Base-by-base conservation (phyloP, 163 green algal species). In the Scenedesmus sp. region DNA sequence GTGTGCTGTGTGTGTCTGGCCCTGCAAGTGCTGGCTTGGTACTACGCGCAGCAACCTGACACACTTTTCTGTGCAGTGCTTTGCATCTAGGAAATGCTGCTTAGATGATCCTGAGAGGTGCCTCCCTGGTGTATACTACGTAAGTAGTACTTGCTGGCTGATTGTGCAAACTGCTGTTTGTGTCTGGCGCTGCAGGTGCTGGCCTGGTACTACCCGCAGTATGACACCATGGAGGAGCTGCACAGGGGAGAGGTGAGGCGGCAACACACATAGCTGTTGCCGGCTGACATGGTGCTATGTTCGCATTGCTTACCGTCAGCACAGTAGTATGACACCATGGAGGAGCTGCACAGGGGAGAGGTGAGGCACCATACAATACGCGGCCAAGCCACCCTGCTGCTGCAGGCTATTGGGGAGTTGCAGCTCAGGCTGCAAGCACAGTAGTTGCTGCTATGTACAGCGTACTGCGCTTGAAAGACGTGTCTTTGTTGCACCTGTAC, bases 171-270 rank as follows among this genome's bases (percentile, higher is more conserved):
- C 12, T n/a, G 12, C 59, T 64, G 59, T 64, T 20, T 79, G 23
- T 52, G 70, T 6, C 70, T 52, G 46, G 70, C 70, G 10, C 23
- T 79, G 70, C 70, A 79, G 70, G 70, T 79, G 70, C 70, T 79
- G 46, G 70, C 54, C 3, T 97, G 94, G 95, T 97, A 97, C 74
- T 90, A 90, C 26, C 91, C 93, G 2, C 46, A 92, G 12, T 93
- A 91, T 20, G 91, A 94, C 84, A 67, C 91, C 2, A 56, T 93
- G 26, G 46, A 89, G 1, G 91, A 97, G 1, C 62, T 97, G 54
- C 96, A 97, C 62, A 93, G 96, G 86, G 94, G 94, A 3, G 55
- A 95, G 94, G 95, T 97, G 74, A 62, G 92, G 52, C 74, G 59
- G 12, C 26, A 10, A 88, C 20, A 82, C 62, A 70, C 12, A 70